A percentile compares a stretch with the other conserved stretches of the same genome.
Evolutionary conservation across 176 grass and related monocot species (phyloP).

Genomic region (Zoysia pacifica): DNA sequence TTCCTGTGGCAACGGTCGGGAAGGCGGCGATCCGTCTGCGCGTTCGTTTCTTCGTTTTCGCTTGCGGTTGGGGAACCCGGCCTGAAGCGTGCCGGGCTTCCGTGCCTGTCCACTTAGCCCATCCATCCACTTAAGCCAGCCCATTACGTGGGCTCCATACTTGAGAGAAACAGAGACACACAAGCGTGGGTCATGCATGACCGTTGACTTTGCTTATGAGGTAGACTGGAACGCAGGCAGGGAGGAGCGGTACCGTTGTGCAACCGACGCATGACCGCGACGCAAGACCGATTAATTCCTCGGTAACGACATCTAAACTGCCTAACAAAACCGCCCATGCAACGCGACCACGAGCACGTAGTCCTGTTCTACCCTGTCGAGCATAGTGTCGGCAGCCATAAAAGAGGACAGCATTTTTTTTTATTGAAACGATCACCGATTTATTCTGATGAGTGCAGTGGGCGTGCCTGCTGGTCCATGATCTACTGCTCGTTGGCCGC

Average conservation of each 20-base stretch:
- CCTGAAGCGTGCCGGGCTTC: not conserved
- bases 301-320: not conserved
- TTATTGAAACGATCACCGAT: no score
- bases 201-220: not conserved
- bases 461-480: not conserved
- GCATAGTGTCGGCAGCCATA: not conserved
- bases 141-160: not conserved
- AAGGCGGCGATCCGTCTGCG: not conserved
- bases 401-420: no score
- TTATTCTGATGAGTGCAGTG: no score
- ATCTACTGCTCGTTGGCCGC: not conserved
- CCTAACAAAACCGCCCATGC: not conserved
- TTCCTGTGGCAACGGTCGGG: conserved; percentile 22
- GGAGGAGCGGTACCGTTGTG: not conserved
- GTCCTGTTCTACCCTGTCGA: not conserved
- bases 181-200: not conserved
- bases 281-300: not conserved
- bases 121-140: not conserved
- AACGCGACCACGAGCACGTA: not conserved
- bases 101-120: not conserved
- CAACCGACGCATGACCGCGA: not conserved
- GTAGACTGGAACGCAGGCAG: not conserved
- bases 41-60: not conserved
- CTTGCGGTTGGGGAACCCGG: not conserved
- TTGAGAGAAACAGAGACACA: not conserved